A percentile compares a stretch with the other conserved stretches of the same genome.
Evolutionary conservation across 2,329 filamentous ascomycete genomes (phyloP).

Genomic region (Pseudopithomyces maydicus): DNA sequence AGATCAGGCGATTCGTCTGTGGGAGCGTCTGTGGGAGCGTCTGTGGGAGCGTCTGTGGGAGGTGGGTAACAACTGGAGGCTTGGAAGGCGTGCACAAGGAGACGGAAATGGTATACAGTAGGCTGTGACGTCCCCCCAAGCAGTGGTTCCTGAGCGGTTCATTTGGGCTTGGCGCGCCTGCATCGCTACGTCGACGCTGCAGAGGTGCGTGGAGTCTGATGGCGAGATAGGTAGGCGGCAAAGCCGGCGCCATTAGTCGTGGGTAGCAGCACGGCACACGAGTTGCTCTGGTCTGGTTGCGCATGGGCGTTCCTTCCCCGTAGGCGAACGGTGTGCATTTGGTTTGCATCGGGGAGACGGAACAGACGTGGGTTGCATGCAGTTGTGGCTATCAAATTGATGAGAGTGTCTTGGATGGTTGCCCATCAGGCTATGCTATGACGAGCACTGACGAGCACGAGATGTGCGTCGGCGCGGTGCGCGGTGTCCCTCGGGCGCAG

Average conservation of each 20-base stretch:
- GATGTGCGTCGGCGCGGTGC: slow-evolving; percentile 27
- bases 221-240: slow-evolving; percentile 5
- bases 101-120: background rate
- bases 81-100: slow-evolving; percentile 16
- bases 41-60: slow-evolving; percentile 14
- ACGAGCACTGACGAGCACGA: slow-evolving; percentile 34
- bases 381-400: slow-evolving; percentile 18
- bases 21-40: background rate
- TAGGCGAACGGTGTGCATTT: slow-evolving; percentile 16
- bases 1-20: slow-evolving; percentile 15
- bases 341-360: slow-evolving; percentile 37
- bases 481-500: slow-evolving; percentile 33
- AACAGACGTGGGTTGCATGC: slow-evolving; percentile 26
- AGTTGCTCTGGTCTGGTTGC: slow-evolving; percentile 18
- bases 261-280: slow-evolving; percentile 20
- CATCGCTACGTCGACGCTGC: slow-evolving; percentile 14
- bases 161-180: slow-evolving; percentile 20
- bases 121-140: background rate
- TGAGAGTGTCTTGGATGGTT: slow-evolving; percentile 16
- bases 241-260: slow-evolving; percentile 14
- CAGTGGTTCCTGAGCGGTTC: slow-evolving; percentile 10
- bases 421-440: slow-evolving; percentile 17
- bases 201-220: slow-evolving; percentile 16
- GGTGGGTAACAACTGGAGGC: slow-evolving; percentile 10
- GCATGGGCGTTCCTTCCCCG: slow-evolving; percentile 21